A percentile compares a stretch with the other conserved stretches of the same genome.
These are phyloP conservation scores for Aspergillus piperis DNA, from an alignment of 2,329 filamentous ascomycete species.

Conservation along the genomic window DNA sequence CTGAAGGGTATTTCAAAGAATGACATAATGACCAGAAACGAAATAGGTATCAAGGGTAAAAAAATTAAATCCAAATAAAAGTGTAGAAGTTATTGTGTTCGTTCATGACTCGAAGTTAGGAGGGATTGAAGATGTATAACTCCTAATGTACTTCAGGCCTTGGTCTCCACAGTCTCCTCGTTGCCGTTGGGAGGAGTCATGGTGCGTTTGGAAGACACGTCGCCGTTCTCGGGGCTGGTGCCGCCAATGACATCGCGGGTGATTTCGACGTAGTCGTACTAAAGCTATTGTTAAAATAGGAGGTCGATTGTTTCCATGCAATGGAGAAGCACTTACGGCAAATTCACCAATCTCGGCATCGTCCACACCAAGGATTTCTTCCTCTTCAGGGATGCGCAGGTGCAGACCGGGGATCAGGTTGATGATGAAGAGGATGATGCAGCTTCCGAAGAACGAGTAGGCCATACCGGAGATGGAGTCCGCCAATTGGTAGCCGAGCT, in stretches of 20 bases:
- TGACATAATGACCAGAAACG: not conserved
- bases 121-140: not conserved
- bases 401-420: slow-evolving; percentile 75
- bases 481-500: slow-evolving; percentile 80
- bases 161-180: slow-evolving; percentile 25
- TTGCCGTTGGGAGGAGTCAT: slow-evolving; percentile 27
- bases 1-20: not conserved
- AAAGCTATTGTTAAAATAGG: slow-evolving; percentile 10
- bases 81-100: not conserved
- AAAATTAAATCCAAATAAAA: not conserved
- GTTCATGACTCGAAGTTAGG: not conserved
- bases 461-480: slow-evolving; percentile 74
- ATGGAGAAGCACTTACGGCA: slow-evolving; percentile 55
- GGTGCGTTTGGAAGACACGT: slow-evolving; percentile 33
- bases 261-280: slow-evolving; percentile 88
- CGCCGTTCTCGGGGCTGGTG: slow-evolving; percentile 23
- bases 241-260: slow-evolving; percentile 64
- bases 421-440: slow-evolving; percentile 76
- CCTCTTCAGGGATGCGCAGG: slow-evolving; percentile 73
- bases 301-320: not conserved
- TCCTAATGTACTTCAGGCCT: slow-evolving; percentile 21
- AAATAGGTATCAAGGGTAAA: not conserved
- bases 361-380: slow-evolving; percentile 82
- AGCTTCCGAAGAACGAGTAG: slow-evolving; percentile 78
- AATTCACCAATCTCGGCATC: slow-evolving; percentile 92